Percentiles rank a stretch among this genome's conserved stretches.
Evolutionary conservation across 2,329 filamentous ascomycete genomes (phyloP).

Genomic region (Neonectria sp.): DNA sequence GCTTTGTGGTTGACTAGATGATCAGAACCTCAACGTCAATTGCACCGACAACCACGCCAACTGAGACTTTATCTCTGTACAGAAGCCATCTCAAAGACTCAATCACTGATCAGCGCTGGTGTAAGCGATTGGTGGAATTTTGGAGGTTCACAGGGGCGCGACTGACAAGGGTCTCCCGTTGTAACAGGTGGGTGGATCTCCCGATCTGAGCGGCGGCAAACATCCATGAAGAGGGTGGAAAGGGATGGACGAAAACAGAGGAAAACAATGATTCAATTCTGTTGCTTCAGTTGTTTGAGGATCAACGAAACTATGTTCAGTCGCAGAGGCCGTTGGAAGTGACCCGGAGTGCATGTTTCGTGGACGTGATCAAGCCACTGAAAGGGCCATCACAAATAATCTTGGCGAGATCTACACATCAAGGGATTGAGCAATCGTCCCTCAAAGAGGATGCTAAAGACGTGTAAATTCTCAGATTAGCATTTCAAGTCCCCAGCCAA

Average conservation of each 20-base stretch:
- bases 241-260: slow-evolving; percentile 6
- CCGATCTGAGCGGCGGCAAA: slow-evolving; percentile 22
- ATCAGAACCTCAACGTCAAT: not conserved
- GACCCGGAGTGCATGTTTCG: not conserved
- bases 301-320: not conserved
- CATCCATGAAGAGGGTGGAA: not conserved
- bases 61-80: not conserved
- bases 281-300: not conserved
- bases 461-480: not conserved
- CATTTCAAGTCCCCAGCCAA: not conserved
- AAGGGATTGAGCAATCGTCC: not conserved
- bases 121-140: slow-evolving; percentile 44
- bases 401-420: not conserved
- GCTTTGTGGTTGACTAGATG: not conserved
- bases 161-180: slow-evolving; percentile 20
- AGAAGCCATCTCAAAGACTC: not conserved
- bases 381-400: not conserved
- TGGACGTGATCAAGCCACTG: not conserved
- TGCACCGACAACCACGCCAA: not conserved
- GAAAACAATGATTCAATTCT: slow-evolving; percentile 11
- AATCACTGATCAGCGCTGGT: slow-evolving; percentile 3
- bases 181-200: slow-evolving; percentile 46
- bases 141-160: slow-evolving; percentile 31
- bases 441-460: not conserved
- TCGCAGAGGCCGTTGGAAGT: not conserved